Conservation (phyloP, 805 yeast species). For the Pichia occidentalis region DNA sequence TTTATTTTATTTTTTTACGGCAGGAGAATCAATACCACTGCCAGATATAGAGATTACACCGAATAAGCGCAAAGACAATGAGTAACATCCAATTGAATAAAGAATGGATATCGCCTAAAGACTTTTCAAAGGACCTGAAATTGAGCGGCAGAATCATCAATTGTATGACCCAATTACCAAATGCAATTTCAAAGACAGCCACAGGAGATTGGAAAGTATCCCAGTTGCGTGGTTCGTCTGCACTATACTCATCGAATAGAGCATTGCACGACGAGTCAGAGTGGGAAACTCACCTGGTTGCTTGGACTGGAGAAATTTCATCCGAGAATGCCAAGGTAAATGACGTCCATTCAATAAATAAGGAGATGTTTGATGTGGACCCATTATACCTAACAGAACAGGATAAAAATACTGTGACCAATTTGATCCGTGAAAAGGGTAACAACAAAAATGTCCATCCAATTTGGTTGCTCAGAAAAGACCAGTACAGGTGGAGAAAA, state of each 20-base stretch:
- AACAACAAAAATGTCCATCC: slow-evolving; percentile 62
- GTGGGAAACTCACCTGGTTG: slow-evolving; percentile 86
- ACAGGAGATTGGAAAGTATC: slow-evolving; percentile 50
- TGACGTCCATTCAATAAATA: no score
- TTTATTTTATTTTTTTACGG: no score
- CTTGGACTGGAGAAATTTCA: slow-evolving; percentile 90
- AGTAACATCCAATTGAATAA: not conserved
- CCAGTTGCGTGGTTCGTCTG: slow-evolving; percentile 75
- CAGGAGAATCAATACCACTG: not conserved
- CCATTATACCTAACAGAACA: slow-evolving; percentile 52
- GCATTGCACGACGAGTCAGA: slow-evolving; percentile 57
- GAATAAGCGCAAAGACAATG: not conserved
- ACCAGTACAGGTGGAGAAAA: slow-evolving; percentile 77
- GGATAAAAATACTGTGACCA: slow-evolving; percentile 48
- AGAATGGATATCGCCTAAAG: slow-evolving; percentile 14
- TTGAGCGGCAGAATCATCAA: slow-evolving; percentile 63
- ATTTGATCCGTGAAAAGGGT: slow-evolving; percentile 39
- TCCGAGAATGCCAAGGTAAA: slow-evolving; percentile 24
- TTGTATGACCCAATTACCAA: slow-evolving; percentile 63
- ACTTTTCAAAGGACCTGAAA: slow-evolving; percentile 26
- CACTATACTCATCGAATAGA: slow-evolving; percentile 69
- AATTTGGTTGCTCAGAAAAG: slow-evolving; percentile 77
- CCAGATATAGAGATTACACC: not conserved
- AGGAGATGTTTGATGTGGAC: slow-evolving; percentile 29
- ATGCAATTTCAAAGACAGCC: slow-evolving; percentile 42